Conservation (phyloP, 768 basidiomycete genomes). For the Pleurotus cornucopiae region DNA sequence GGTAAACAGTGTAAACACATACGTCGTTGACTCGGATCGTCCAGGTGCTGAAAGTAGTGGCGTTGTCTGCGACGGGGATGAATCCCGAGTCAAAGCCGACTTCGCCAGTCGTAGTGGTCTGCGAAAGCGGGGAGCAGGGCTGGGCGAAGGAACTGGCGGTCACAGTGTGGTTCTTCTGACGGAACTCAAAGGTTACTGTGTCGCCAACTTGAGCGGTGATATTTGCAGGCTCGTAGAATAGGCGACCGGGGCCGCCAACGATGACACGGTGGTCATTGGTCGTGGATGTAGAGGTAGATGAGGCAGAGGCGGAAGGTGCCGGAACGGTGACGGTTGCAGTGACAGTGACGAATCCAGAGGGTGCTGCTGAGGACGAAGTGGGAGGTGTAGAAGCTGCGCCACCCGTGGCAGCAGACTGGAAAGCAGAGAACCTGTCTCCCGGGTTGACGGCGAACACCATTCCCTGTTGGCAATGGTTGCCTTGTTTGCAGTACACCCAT, state of each 20-base stretch:
- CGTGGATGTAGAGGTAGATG: conserved; percentile 20
- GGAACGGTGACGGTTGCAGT: conserved; percentile 30
- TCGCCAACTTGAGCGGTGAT: conserved; percentile 44
- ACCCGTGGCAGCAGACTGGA: conserved; percentile 49
- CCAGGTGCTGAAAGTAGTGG: conserved; percentile 44
- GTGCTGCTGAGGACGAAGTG: conserved; percentile 17
- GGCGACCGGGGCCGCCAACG: conserved; percentile 35
- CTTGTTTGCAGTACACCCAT: conserved; percentile 60
- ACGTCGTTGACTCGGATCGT: conserved; percentile 52
- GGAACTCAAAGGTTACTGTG: conserved; percentile 46
- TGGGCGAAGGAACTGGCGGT: conserved; percentile 34
- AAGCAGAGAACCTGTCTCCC: conserved; percentile 46
- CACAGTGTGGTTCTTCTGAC: conserved; percentile 45
- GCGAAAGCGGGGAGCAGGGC: conserved; percentile 38
- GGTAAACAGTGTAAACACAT: conserved; percentile 12
- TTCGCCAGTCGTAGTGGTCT: conserved; percentile 37
- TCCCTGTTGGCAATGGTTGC: conserved; percentile 47
- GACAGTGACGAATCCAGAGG: conserved; percentile 17
- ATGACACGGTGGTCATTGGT: conserved; percentile 34
- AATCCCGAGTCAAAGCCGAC: conserved; percentile 46
- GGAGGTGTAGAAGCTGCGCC: conserved; percentile 16
- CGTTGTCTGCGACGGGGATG: conserved; percentile 40
- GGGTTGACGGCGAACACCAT: conserved; percentile 72
- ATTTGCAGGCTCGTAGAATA: conserved; percentile 39
- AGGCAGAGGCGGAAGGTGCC: conserved; percentile 20